Base-by-base conservation (phyloP, 371 early-diverging fungal species). In the Zancudomyces culisetae region DNA sequence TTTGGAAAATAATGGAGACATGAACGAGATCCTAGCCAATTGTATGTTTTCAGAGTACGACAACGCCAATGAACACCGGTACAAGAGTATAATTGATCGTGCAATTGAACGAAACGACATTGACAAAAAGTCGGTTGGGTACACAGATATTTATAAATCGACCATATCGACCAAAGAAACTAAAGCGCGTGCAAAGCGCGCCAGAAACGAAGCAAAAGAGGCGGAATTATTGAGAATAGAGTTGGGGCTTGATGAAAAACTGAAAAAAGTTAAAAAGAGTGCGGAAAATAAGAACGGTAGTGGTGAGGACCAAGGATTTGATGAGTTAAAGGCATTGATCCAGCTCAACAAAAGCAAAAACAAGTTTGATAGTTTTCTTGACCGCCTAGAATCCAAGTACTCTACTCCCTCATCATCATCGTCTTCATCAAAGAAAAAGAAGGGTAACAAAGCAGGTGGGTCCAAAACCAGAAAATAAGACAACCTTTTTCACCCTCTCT, bases 31-130 rank as follows among this genome's bases (percentile, higher is more conserved):
- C 13, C 60, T 90, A 30, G 63, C 66, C 0, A 53, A 69, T n/a
- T 75, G 90, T 0, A 71, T 77, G 45, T 69, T 81, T 27, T 71
- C 76, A 15, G 62, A 69, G 2, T 68, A 72, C 19, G 75, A 73
- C 4, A 22, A n/a, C 35, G n/a, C n/a, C 18, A 90, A 90, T 55
- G 80, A 83, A 40, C 64, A 62, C 20, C 72, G 91, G 3, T 76
- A 88, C 59, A 54, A 69, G 10, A 60, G 58, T 2, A 76, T 85
- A 18, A 72, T 92, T 35, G 68, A 75, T 24, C 52, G 58, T 2
- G 83, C 81, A 0, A 79, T 91, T 42, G 64, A 73, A 23, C 68
- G 61, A 27, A 73, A 74, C 22, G 57, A 70, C 2, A 69, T 83
- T 2, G 57, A 64, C 49, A 49, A 56, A 10, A n/a, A n/a, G n/a